These are phyloP conservation scores for Microstegium vimineum DNA, from an alignment of 176 grass and related monocot genomes.

Conservation along the genomic window DNA sequence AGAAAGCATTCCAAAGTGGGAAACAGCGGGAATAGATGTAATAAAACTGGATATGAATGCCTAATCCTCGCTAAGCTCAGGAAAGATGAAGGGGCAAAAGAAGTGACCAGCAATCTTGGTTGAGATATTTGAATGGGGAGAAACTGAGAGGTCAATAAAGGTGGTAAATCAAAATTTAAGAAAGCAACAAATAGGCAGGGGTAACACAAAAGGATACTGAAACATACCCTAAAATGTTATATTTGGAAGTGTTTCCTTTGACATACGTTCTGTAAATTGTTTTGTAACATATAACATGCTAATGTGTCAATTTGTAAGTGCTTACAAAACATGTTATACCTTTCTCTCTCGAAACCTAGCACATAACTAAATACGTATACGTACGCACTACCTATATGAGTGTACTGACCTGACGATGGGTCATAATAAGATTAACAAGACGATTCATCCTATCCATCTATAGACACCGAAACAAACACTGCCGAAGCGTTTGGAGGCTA, in stretches of 20 bases:
- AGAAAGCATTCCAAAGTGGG: background rate
- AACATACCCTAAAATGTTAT: background rate
- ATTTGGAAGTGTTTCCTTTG: background rate
- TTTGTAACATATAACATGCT: too few species aligned
- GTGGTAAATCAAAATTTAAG: background rate
- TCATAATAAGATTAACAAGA: too few species aligned
- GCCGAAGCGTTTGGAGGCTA: too few species aligned
- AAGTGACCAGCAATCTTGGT: background rate
- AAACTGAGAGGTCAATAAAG: background rate
- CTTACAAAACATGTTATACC: too few species aligned
- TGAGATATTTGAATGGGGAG: background rate
- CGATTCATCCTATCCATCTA: too few species aligned
- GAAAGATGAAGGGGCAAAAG: background rate
- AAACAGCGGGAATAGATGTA: background rate
- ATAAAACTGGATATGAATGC: background rate
- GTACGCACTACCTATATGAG: too few species aligned
- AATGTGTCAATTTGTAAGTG: background rate
- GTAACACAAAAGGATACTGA: background rate
- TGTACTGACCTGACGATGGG: too few species aligned
- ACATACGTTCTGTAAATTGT: background rate
- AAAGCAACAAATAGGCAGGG: background rate
- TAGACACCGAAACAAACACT: too few species aligned
- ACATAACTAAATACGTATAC: too few species aligned
- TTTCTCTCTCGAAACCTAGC: too few species aligned
- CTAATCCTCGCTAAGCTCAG: background rate